These are phyloP conservation scores for Botrytis medusae DNA, from an alignment of 2,329 filamentous ascomycete genomes.

Conservation along the genomic window DNA sequence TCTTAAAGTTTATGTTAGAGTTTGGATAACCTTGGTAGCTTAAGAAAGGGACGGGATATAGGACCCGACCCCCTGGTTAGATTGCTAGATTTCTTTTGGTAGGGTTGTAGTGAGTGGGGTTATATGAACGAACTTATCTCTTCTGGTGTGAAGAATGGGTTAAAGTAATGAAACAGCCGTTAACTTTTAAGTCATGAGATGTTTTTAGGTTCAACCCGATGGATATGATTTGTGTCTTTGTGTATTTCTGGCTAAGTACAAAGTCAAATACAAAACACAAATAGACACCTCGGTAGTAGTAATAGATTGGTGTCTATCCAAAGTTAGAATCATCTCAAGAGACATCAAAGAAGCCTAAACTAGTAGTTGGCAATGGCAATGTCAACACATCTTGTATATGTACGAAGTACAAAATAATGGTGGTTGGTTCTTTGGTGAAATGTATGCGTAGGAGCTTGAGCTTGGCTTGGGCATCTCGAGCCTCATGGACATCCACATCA, in stretches of 20 bases:
- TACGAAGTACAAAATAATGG: neutral
- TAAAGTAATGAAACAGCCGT: neutral
- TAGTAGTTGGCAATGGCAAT: neutral
- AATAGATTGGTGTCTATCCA: neutral
- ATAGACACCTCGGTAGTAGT: neutral
- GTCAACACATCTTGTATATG: neutral
- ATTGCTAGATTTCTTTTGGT: neutral
- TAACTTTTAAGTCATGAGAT: conserved; percentile 2
- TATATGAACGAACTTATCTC: neutral
- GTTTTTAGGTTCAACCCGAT: neutral
- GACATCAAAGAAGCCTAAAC: neutral
- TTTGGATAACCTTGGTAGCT: neutral
- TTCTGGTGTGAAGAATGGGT: neutral
- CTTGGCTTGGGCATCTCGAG: neutral
- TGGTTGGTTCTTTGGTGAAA: neutral
- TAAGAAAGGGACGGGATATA: neutral
- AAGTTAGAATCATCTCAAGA: neutral
- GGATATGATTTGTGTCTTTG: neutral
- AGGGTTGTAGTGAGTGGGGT: neutral
- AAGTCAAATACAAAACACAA: neutral
- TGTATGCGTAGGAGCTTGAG: neutral
- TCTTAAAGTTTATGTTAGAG: neutral
- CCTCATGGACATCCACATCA: neutral
- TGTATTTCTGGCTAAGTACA: neutral
- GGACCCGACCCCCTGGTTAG: neutral